Conservation (phyloP, 495 filamentous ascomycete species). For the Podospora bellae-mahoneyi region DNA sequence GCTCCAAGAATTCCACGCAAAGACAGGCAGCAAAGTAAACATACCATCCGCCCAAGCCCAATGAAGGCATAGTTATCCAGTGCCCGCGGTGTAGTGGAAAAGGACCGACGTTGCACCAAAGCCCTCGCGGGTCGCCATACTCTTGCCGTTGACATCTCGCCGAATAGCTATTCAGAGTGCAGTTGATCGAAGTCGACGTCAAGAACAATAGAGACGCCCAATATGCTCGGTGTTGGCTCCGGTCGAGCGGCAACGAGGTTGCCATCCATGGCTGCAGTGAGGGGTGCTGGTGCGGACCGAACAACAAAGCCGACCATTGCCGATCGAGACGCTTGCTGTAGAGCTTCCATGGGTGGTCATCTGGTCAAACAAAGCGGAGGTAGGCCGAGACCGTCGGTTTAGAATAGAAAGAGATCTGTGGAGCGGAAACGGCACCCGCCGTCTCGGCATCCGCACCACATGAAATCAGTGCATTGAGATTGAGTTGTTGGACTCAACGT, state of each 20-base stretch:
- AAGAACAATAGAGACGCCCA: background rate
- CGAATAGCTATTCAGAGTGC: slow-evolving; percentile 12
- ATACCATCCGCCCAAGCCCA: slow-evolving; percentile 83
- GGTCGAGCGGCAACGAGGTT: slow-evolving; percentile 9
- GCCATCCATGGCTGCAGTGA: slow-evolving; percentile 2
- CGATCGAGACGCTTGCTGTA: slow-evolving; percentile 22
- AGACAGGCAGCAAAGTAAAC: slow-evolving; percentile 20
- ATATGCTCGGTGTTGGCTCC: slow-evolving; percentile 3
- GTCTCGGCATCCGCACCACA: background rate
- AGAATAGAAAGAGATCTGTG: background rate
- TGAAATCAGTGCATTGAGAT: background rate
- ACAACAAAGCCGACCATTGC: slow-evolving; percentile 38
- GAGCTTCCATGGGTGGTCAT: slow-evolving; percentile 15
- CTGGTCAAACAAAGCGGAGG: slow-evolving; percentile 9
- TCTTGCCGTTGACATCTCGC: slow-evolving; percentile 35
- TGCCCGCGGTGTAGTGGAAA: slow-evolving; percentile 53
- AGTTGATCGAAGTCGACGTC: background rate
- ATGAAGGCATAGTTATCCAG: slow-evolving; percentile 78
- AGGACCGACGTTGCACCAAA: slow-evolving; percentile 42
- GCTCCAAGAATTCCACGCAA: background rate
- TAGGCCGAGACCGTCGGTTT: background rate
- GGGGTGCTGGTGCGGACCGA: slow-evolving; percentile 15
- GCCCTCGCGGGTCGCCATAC: slow-evolving; percentile 28
- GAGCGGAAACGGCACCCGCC: slow-evolving; percentile 14
- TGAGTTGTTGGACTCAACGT: background rate